Evolutionary conservation across 1,284 basidiomycete genomes (phyloP).

Genomic region (Cerrena zonata): DNA sequence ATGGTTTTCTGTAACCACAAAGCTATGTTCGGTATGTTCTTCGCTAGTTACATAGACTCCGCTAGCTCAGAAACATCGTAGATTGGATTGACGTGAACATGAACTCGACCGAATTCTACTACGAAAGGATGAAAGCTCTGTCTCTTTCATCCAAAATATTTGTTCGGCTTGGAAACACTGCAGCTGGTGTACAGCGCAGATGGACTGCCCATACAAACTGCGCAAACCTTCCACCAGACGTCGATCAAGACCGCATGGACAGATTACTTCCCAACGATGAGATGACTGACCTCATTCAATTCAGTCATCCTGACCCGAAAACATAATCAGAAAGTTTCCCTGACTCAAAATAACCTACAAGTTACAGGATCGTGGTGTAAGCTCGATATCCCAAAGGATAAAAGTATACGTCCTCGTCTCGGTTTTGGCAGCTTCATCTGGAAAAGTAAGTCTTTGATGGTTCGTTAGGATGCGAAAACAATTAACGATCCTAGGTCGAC

Average conservation of each 20-base stretch:
- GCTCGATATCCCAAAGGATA: slow-evolving; percentile 15
- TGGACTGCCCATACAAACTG: not conserved
- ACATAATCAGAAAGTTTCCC: slow-evolving; percentile 9
- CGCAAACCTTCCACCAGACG: not conserved
- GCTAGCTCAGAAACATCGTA: not conserved
- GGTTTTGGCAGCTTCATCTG: slow-evolving; percentile 21
- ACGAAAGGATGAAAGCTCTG: slow-evolving; percentile 15
- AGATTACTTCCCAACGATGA: too few relatives aligned
- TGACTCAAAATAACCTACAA: slow-evolving; percentile 15
- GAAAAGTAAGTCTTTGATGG: slow-evolving; percentile 11
- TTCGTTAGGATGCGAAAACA: not conserved
- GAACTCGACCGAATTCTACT: slow-evolving; percentile 11
- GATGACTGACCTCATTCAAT: not conserved
- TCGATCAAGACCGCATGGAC: too few relatives aligned
- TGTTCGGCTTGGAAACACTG: slow-evolving; percentile 20
- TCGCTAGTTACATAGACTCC: not conserved
- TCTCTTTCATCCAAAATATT: slow-evolving; percentile 15
- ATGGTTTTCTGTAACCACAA: not conserved
- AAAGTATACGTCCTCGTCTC: slow-evolving; percentile 16
- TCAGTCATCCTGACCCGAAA: slow-evolving; percentile 19
- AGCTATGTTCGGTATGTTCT: slow-evolving; percentile 1
- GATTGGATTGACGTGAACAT: slow-evolving; percentile 1
- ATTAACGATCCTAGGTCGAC: slow-evolving; percentile 18
- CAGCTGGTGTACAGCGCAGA: slow-evolving; percentile 15
- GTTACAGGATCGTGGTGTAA: slow-evolving; percentile 24